Evolutionary conservation across 768 basidiomycete species (phyloP).

Genomic region (Dioszegia hungarica): DNA sequence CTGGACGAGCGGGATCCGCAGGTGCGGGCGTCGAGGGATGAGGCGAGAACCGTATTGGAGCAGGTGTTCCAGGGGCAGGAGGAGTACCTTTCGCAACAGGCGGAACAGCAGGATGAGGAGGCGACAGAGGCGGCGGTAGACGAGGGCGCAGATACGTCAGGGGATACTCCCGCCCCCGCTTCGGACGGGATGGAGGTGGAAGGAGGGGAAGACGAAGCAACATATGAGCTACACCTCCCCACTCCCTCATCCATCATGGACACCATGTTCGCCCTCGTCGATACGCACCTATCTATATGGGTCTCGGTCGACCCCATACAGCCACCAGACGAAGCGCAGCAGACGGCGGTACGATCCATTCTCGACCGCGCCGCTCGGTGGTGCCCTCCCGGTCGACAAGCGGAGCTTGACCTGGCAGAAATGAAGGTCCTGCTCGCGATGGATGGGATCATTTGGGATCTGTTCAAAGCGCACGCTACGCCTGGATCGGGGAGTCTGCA

Average conservation of each 20-base stretch:
- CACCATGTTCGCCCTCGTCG: conserved; percentile 26
- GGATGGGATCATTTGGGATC: conserved; percentile 39
- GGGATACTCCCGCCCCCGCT: conserved; percentile 9
- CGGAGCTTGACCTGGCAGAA: conserved; percentile 39
- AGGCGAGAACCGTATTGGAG: conserved; percentile 33
- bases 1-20: conserved; percentile 8
- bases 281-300: conserved; percentile 32
- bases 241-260: conserved; percentile 38
- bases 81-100: conserved; percentile 24
- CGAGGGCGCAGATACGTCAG: conserved; percentile 11
- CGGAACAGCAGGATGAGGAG: conserved; percentile 20
- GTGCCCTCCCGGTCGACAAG: conserved; percentile 25
- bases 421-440: conserved; percentile 35
- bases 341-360: conserved; percentile 23
- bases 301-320: conserved; percentile 16
- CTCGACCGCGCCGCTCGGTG: conserved; percentile 23
- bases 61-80: conserved; percentile 40
- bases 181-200: conserved; percentile 23
- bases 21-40: conserved; percentile 21
- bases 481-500: conserved; percentile 24
- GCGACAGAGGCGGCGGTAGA: conserved; percentile 19
- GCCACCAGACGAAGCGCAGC: conserved; percentile 25
- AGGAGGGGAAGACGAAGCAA: conserved; percentile 9
- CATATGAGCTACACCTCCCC: conserved; percentile 39
- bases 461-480: conserved; percentile 26